Conservation (phyloP, 1,139 yeast species). For the Debaryomyces coudertii region DNA sequence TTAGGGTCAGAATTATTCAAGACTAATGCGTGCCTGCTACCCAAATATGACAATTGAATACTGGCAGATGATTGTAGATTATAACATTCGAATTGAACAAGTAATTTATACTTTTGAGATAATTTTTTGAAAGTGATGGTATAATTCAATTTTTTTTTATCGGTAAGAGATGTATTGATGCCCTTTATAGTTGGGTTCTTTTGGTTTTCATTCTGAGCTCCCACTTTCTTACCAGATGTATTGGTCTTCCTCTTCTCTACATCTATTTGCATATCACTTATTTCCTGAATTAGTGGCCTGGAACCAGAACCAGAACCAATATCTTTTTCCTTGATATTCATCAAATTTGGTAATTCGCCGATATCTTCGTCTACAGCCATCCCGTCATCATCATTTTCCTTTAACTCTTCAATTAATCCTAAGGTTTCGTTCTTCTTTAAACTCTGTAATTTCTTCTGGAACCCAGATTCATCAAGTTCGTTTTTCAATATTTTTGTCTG, state of each 20-base stretch:
- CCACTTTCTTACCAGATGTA: not conserved
- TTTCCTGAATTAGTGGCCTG: constrained; percentile 46
- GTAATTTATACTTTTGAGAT: constrained; percentile 11
- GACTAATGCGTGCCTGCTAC: constrained; percentile 4
- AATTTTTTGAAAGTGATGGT: constrained; percentile 15
- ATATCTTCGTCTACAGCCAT: constrained; percentile 20
- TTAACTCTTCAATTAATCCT: constrained; percentile 45
- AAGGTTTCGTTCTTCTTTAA: constrained; percentile 44
- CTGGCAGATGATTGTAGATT: constrained; percentile 1
- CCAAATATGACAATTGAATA: not conserved
- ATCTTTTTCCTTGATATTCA: constrained; percentile 20
- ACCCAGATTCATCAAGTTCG: constrained; percentile 37
- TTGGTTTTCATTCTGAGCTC: not conserved
- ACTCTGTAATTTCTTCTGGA: constrained; percentile 36
- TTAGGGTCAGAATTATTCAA: constrained; percentile 7
- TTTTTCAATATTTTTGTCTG: constrained; percentile 36
- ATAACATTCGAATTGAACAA: constrained; percentile 16
- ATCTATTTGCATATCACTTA: constrained; percentile 29
- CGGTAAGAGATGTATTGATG: not conserved
- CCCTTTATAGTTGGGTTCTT: not conserved
- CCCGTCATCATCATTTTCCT: constrained; percentile 34
- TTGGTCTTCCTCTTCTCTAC: constrained; percentile 1
- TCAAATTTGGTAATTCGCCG: constrained; percentile 23
- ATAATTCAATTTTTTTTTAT: constrained; percentile 11
- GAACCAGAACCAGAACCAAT: constrained; percentile 9